Evolutionary conservation across 176 grass and related monocot species (phyloP).

Genomic region (Hyparrhenia diplandra): DNA sequence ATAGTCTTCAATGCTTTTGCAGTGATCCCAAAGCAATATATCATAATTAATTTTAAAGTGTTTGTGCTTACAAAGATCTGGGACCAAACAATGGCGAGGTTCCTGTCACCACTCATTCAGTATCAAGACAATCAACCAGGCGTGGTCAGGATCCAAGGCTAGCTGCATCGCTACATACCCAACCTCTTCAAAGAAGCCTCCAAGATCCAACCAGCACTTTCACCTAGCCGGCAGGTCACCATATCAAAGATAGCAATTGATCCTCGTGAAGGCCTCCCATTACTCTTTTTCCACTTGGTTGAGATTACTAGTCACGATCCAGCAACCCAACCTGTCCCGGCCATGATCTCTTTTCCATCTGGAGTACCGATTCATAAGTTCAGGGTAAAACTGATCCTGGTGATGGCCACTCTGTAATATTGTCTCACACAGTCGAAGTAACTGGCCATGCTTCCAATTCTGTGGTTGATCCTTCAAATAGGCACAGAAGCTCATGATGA

Average conservation of each 20-base stretch:
- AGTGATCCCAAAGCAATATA: background rate
- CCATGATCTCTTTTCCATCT: background rate
- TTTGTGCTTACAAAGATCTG: background rate
- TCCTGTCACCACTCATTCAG: background rate
- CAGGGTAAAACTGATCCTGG: too few relatives aligned
- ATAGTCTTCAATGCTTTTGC: background rate
- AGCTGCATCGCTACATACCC: background rate
- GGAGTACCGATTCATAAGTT: background rate
- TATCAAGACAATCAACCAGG: background rate
- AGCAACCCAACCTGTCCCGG: background rate
- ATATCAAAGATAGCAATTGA: background rate
- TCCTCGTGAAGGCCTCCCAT: background rate
- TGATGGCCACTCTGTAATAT: background rate
- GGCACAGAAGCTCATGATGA: background rate
- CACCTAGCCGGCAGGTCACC: background rate
- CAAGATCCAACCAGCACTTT: background rate
- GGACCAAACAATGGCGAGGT: background rate
- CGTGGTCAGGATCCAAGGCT: background rate
- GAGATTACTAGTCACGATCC: background rate
- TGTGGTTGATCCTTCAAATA: background rate
- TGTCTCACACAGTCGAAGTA: background rate
- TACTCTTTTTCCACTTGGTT: background rate
- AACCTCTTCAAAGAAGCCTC: background rate
- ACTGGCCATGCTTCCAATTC: background rate
- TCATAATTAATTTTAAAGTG: background rate